Conservation (phyloP, 1,284 basidiomycete genomes). For the Pseudomicrostroma phylloplanum region DNA sequence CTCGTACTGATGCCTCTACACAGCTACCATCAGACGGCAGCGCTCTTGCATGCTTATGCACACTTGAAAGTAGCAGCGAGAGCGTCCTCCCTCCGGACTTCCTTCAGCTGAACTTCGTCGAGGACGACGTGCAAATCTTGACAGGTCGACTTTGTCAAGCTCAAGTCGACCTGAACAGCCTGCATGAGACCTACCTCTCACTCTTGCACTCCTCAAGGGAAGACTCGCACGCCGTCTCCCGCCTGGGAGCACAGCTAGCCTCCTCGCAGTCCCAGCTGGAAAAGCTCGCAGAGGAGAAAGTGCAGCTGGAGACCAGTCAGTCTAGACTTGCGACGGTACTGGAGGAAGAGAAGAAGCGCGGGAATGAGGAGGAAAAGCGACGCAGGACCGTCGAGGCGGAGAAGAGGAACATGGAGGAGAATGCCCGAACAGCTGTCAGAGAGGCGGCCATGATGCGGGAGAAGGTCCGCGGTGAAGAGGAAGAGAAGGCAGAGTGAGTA, state of each 20-base stretch:
- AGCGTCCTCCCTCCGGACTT: too few relatives aligned
- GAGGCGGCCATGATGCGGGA: constrained; percentile 2
- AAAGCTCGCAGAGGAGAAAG: too few relatives aligned
- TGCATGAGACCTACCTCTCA: not conserved
- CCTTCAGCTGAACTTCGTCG: not conserved
- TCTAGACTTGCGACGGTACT: not conserved
- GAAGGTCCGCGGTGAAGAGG: not conserved
- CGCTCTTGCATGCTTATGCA: too few relatives aligned
- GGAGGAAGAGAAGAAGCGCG: not conserved
- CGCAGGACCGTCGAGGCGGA: not conserved
- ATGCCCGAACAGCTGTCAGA: not conserved
- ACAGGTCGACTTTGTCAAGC: not conserved
- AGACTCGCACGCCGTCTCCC: not conserved
- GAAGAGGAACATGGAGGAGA: constrained; percentile 1
- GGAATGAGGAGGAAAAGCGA: not conserved
- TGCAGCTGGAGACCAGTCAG: too few relatives aligned
- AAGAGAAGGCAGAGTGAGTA: constrained; percentile 2
- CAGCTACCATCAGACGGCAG: too few relatives aligned
- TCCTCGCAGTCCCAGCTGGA: too few relatives aligned
- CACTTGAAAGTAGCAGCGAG: too few relatives aligned
- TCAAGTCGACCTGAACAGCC: not conserved
- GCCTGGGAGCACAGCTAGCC: not conserved
- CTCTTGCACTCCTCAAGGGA: not conserved
- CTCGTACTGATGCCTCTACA: too few relatives aligned
- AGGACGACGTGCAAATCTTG: not conserved